These are phyloP conservation scores for Ceratocystis variospora DNA, from an alignment of 2,329 filamentous ascomycete genomes.

Conservation along the genomic window DNA sequence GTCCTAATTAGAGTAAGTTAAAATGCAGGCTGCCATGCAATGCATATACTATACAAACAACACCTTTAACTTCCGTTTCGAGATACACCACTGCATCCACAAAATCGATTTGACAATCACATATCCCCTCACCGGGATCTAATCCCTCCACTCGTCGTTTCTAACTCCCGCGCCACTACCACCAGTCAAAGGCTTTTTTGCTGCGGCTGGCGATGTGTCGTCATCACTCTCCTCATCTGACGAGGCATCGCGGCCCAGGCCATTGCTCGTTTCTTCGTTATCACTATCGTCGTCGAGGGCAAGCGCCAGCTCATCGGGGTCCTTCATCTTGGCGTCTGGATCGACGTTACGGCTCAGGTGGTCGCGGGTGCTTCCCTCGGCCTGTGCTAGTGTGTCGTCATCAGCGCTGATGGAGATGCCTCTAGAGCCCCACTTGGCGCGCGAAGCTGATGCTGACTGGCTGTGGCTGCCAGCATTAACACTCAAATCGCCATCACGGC, in stretches of 20 bases:
- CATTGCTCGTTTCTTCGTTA: background rate
- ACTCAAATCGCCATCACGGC: slow-evolving; percentile 21
- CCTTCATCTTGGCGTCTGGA: slow-evolving; percentile 51
- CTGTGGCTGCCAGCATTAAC: slow-evolving; percentile 5
- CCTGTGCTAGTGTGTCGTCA: slow-evolving; percentile 41
- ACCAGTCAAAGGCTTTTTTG: slow-evolving; percentile 17
- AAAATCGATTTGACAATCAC: background rate
- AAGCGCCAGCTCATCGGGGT: slow-evolving; percentile 50
- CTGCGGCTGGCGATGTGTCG: slow-evolving; percentile 7
- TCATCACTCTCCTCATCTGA: slow-evolving; percentile 19
- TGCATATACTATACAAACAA: slow-evolving; percentile 4
- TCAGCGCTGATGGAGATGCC: slow-evolving; percentile 55
- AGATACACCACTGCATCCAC: background rate
- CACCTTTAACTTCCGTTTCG: background rate
- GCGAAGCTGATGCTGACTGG: slow-evolving; percentile 8
- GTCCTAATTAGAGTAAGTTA: background rate
- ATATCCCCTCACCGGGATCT: background rate
- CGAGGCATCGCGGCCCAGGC: slow-evolving; percentile 1
- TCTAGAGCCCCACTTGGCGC: slow-evolving; percentile 48
- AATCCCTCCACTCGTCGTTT: slow-evolving; percentile 37
- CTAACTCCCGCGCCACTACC: slow-evolving; percentile 27
- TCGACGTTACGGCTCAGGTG: slow-evolving; percentile 37
- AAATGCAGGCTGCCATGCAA: background rate
- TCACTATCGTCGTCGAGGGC: slow-evolving; percentile 38
- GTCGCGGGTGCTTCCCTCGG: slow-evolving; percentile 31